Base-by-base conservation (phyloP, 139 green algal genomes). In the Edaphochlamys debaryana region DNA sequence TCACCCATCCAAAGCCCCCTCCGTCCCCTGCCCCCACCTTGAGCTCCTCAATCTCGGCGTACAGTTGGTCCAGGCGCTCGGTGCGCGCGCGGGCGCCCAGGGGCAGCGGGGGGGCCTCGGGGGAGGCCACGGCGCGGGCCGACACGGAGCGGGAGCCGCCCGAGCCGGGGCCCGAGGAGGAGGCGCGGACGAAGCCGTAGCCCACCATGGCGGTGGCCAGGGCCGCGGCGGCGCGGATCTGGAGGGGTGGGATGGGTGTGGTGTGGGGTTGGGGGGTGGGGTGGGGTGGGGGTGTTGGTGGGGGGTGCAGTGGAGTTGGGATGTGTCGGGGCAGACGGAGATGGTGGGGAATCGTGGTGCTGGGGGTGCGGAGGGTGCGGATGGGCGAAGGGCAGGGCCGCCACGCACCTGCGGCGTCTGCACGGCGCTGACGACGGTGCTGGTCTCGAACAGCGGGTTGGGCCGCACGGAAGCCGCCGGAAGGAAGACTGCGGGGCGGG, bases 361-460 rank as follows among this genome's bases (percentile, higher is more conserved):
- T n/a, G n/a, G n/a, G n/a, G n/a, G n/a, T n/a, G n/a, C n/a, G n/a
- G n/a, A n/a, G n/a, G n/a, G n/a, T n/a, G n/a, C n/a, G n/a, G n/a
- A n/a, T n/a, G n/a, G n/a, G n/a, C n/a, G n/a, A n/a, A n/a, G n/a
- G n/a, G n/a, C n/a, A n/a, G n/a, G n/a, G n/a, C n/a, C n/a, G n/a
- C n/a, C n/a, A n/a, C n/a, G n/a, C n/a, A n/a, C n/a, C n/a, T n/a
- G n/a, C n/a, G n/a, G n/a, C n/a, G n/a, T 52, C 50, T 79, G 71
- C 22, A 25, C 37, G 22, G 50, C 15, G 19, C 25, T 67, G 50
- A 50, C 19, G 9, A 67, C 71, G 4, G n/a, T 34, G 52, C 71
- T 79, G 42, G 71, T 79, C 45, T 79, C 71, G 15, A 42, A 79
- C 19, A 79, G 71, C 19, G 71, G 71, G 45, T 79, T 79, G 17